Evolutionary conservation across 306 rosid genomes (phyloP), one percentile per base, ranked within the genome.

Genomic region (Alnus glutinosa): DNA sequence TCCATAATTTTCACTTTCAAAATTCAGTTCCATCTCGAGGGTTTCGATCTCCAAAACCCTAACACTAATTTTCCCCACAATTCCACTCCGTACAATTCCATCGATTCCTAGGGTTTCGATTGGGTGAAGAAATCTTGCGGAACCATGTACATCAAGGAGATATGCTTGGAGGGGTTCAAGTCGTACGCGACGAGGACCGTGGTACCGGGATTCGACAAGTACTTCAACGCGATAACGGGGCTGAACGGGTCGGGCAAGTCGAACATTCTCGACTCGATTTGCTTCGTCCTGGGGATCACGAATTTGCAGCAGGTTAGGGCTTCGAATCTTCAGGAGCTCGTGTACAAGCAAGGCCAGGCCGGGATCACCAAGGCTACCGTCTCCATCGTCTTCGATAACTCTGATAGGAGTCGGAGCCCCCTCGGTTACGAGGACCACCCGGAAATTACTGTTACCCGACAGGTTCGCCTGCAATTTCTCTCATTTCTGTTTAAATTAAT

Each of bases 281-380:
- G 98, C 85, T 92, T 95, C 79, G 98, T 95, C 1, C 82, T 92
- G 7, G 99, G 99, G 4, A 95, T 95, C 66, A 95, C 97, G 19
- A 95, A 95, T 51, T 81, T 95, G 89, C 97, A 90, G 87, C 98
- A 95, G 82, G 98, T 95, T 79, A 85, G 99, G 49, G 97, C 97
- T 76, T 85, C 99, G 19, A 95, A 92, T 81, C 98, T 95, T 54
- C 98, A 95, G 82, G 99, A 95, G 66, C 97, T 95, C 16, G 98
- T 95, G 7, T 95, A 95, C 80, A 92, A 95, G 88, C 98, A 95
- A 80, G 98, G 98, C 15, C 98, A 95, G 80, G 98, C 98, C 0
- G 98, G 98, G 2, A 95, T 92, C 61, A 92, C 98, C n/a, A 95
- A 95, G 80, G 98, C 98, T 16, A 95, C 98, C 0, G 98, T 95